Base-by-base conservation (phyloP, 768 basidiomycete species). In the Tricholoma sp. region DNA sequence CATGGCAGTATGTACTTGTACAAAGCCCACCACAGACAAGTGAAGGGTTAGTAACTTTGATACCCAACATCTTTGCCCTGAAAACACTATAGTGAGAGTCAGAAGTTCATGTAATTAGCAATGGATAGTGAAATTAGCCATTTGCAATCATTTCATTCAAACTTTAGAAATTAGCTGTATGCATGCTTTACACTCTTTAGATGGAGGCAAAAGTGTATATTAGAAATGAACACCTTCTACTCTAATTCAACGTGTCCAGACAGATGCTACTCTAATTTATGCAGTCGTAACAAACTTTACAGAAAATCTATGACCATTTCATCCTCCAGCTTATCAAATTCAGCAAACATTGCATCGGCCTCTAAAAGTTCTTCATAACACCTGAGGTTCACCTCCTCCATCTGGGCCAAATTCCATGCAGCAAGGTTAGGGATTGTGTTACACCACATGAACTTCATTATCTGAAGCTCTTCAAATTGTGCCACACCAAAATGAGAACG, bases 401-500 rank as follows among this genome's bases (percentile, higher is more conserved):
- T 57, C 9, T 18, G 27, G 4, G 24, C 49, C 12, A 9, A 50
- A 18, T 50, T 50, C 49, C 49, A 59, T 93, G 92, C 61, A 82
- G 78, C 5, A 91, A 84, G 27, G 31, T 50, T 10, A 32, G 49
- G 12, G n/a, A 50, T 32, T 4, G 11, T 50, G 8, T 32, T 32
- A 8, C 29, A 2, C 24, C 45, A 47, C 11, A 24, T 8, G 22
- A 29, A 41, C 18, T 37, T 19, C 51, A 60, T 37, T 12, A 60
- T 32, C n/a, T 53, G 55, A 1, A 60, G 56, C 34, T 60, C 31
- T 35, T 43, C 27, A 16, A 22, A 43, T 7, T 27, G 9, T 19
- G n/a, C 5, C 18, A 10, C 41, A 18, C 41, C 41, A 2, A 43
- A 19, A 19, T 8, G 18, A 18, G 41, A n/a, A 18, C 9, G 41